A percentile compares a stretch with the other conserved stretches of the same genome.
phyloP scores from a whole-genome alignment of 176 grass and related monocot genomes.

The Ananas comosus region DNA sequence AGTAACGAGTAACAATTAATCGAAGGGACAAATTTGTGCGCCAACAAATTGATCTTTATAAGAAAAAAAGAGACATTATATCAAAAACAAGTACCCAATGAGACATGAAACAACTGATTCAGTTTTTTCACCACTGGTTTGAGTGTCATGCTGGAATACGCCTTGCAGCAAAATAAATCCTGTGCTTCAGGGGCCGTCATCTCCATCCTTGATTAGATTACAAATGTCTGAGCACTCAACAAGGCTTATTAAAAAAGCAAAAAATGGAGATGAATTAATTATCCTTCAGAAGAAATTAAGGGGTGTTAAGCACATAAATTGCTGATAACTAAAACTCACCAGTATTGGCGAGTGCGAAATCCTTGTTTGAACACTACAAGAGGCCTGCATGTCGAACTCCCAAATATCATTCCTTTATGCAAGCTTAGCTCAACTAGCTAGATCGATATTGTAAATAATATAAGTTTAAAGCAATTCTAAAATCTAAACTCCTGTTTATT shows the following conservation, averaged over 20 bases:
- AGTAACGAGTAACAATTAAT: no score
- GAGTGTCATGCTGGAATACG: background rate
- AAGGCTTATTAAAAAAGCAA: slow-evolving; percentile 20
- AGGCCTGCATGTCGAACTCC: slow-evolving; percentile 21
- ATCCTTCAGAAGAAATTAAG: background rate
- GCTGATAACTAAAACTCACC: slow-evolving; percentile 11
- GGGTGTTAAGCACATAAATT: background rate
- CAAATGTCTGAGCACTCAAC: slow-evolving; percentile 68
- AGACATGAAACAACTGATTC: no score
- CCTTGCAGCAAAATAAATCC: background rate
- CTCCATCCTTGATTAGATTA: slow-evolving; percentile 73
- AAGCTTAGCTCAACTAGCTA: background rate
- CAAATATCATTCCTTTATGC: background rate
- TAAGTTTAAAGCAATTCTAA: no score
- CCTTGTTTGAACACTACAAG: slow-evolving; percentile 37
- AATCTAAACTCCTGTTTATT: no score
- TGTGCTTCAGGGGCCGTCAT: slow-evolving; percentile 43
- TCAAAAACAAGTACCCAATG: no score
- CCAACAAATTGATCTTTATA: no score
- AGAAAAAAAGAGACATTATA: no score
- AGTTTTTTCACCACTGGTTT: background rate
- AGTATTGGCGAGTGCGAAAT: slow-evolving; percentile 36
- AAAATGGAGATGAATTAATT: background rate
- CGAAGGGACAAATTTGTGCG: no score
- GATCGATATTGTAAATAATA: no score